A percentile compares a stretch with the other conserved stretches of the same genome.
Conservation (phyloP, 2,329 filamentous ascomycete species). For the Xylariaceae sp. region DNA sequence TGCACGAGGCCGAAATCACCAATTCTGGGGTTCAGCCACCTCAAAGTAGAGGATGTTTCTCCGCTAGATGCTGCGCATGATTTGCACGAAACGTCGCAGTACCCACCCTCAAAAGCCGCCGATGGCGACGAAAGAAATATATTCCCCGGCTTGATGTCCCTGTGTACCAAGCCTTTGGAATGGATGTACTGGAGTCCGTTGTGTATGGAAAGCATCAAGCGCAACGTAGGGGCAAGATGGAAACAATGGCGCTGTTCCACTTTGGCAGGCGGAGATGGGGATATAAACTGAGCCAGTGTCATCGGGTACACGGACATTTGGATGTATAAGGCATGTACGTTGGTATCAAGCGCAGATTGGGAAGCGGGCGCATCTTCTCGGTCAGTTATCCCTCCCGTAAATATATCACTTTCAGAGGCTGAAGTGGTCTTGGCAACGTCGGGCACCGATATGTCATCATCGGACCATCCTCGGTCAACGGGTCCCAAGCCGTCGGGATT, state of each 20-base stretch:
- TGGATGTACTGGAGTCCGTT: slow-evolving; percentile 62
- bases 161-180: slow-evolving; percentile 55
- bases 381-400: slow-evolving; percentile 28
- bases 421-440: slow-evolving; percentile 26
- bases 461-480: slow-evolving; percentile 30
- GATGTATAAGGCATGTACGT: slow-evolving; percentile 54
- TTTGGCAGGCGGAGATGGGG: slow-evolving; percentile 28
- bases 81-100: slow-evolving; percentile 28
- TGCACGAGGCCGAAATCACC: slow-evolving; percentile 65
- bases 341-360: slow-evolving; percentile 24
- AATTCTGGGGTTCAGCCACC: slow-evolving; percentile 55
- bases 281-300: slow-evolving; percentile 50
- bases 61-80: slow-evolving; percentile 15
- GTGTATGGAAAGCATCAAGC: slow-evolving; percentile 53
- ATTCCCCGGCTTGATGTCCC: slow-evolving; percentile 64
- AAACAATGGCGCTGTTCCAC: slow-evolving; percentile 50
- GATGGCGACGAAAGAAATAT: slow-evolving; percentile 56
- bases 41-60: slow-evolving; percentile 9
- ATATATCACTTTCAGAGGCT: slow-evolving; percentile 27
- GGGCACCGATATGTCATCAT: slow-evolving; percentile 35
- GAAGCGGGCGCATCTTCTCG: slow-evolving; percentile 34
- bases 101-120: slow-evolving; percentile 23
- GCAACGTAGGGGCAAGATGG: slow-evolving; percentile 54
- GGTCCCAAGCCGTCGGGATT: neutral
- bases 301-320: slow-evolving; percentile 65